Evolutionary conservation across 2,329 filamentous ascomycete species (phyloP).

Genomic region (Aspergillus sp.): DNA sequence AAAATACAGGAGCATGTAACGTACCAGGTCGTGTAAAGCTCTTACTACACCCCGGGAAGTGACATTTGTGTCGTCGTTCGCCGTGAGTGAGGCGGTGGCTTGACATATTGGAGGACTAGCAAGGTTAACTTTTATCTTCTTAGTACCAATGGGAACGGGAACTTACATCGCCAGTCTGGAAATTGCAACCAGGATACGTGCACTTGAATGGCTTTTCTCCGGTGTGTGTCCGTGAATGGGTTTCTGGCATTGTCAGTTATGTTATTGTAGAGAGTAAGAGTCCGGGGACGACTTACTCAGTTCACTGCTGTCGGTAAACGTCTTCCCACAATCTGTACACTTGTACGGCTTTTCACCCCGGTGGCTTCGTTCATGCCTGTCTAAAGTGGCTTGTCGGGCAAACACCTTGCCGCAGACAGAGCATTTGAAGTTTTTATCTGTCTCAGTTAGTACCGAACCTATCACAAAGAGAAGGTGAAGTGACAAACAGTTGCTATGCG

Average conservation of each 20-base stretch:
- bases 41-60: constrained; percentile 33
- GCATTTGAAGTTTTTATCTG: constrained; percentile 39
- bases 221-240: constrained; percentile 37
- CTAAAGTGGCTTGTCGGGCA: constrained; percentile 37
- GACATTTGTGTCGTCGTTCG: constrained; percentile 37
- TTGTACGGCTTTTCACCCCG: constrained; percentile 39
- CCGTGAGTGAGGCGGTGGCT: constrained; percentile 39
- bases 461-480: background rate
- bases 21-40: constrained; percentile 40
- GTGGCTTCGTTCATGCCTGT: constrained; percentile 39
- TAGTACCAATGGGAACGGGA: background rate
- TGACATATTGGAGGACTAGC: constrained; percentile 40
- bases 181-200: constrained; percentile 36
- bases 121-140: background rate
- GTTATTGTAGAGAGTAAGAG: background rate
- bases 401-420: constrained; percentile 37
- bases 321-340: constrained; percentile 35
- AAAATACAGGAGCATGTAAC: constrained; percentile 1
- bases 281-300: constrained; percentile 27
- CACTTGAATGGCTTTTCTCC: constrained; percentile 41
- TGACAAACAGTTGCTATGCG: constrained; percentile 38
- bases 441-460: constrained; percentile 2
- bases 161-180: constrained; percentile 39
- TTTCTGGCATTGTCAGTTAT: constrained; percentile 30
- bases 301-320: constrained; percentile 40